Conservation (phyloP, 2,329 filamentous ascomycete genomes). For the Ophiostoma populinum region DNA sequence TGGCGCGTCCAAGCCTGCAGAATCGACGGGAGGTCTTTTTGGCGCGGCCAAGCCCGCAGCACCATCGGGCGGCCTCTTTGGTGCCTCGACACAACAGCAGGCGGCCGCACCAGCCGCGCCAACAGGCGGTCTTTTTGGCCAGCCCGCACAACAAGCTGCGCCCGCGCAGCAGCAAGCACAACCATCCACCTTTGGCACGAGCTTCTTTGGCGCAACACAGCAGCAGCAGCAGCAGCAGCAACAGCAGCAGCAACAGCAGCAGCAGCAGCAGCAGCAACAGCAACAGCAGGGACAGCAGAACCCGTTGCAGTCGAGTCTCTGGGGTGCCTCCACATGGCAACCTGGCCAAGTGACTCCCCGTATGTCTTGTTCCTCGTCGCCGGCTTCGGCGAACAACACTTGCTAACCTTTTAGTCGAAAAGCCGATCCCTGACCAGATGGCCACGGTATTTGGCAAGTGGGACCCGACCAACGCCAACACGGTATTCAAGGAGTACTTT, state of each 20-base stretch:
- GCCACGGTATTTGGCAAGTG: constrained; percentile 54
- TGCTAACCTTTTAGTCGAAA: constrained; percentile 34
- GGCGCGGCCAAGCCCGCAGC: constrained; percentile 7
- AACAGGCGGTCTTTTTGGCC: constrained; percentile 6
- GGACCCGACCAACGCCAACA: constrained; percentile 50
- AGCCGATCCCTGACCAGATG: constrained; percentile 60
- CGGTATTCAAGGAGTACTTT: constrained; percentile 68
- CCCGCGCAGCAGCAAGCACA: constrained; percentile 5
- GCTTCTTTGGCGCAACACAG: constrained; percentile 7
- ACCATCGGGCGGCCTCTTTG: constrained; percentile 6
- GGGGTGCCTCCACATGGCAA: constrained; percentile 33
- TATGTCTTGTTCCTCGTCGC: constrained; percentile 14
- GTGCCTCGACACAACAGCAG: constrained; percentile 2
- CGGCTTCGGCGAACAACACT: neutral
- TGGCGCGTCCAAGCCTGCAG: constrained; percentile 8
- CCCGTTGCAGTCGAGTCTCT: constrained; percentile 21
- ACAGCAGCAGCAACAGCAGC: constrained; percentile 19
- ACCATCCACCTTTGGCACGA: neutral
- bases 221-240: constrained; percentile 20
- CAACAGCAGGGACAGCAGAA: constrained; percentile 21
- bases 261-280: constrained; percentile 20
- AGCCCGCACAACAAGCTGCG: constrained; percentile 5
- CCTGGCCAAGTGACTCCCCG: constrained; percentile 29
- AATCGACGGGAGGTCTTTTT: constrained; percentile 13
- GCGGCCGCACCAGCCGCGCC: constrained; percentile 3